Percentiles rank a stretch among this genome's conserved stretches.
phyloP scores from a whole-genome alignment of 495 filamentous ascomycete genomes.

The Aspergillus indologenus region DNA sequence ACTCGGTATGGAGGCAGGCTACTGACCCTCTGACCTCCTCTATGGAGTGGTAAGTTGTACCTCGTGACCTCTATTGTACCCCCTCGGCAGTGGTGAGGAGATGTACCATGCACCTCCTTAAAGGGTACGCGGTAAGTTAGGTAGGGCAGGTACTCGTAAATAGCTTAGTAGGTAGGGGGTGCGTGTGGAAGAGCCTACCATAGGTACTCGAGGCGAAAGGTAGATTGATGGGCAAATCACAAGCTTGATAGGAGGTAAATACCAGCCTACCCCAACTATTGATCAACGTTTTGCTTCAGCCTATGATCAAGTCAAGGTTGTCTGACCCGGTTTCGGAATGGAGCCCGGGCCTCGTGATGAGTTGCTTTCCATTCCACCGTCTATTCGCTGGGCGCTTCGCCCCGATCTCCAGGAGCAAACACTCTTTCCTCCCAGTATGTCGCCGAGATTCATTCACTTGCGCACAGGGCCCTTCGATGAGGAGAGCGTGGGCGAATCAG shows the following conservation, averaged over 20 bases:
- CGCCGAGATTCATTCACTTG: too few relatives aligned
- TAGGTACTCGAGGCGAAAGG: too few relatives aligned
- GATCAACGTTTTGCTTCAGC: background rate
- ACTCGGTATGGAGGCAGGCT: background rate
- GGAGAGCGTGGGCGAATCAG: background rate
- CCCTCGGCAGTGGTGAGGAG: background rate
- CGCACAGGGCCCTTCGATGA: background rate
- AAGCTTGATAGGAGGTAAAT: background rate
- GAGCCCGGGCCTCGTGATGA: constrained; percentile 4
- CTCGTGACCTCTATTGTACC: background rate
- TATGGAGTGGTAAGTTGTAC: background rate
- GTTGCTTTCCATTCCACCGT: background rate
- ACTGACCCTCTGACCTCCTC: background rate
- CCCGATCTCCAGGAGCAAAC: background rate
- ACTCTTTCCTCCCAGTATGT: background rate
- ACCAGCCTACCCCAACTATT: too few relatives aligned
- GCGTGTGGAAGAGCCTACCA: too few relatives aligned
- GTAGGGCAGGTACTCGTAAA: too few relatives aligned
- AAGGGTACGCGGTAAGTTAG: background rate
- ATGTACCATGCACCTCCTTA: background rate
- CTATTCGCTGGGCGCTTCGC: background rate
- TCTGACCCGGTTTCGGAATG: constrained; percentile 1
- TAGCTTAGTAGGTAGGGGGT: too few relatives aligned
- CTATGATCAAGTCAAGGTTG: background rate
- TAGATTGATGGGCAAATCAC: background rate